These are phyloP conservation scores for Cyclotella distinguenda DNA, from an alignment of 108 stramenopile genomes.

Conservation along the genomic window DNA sequence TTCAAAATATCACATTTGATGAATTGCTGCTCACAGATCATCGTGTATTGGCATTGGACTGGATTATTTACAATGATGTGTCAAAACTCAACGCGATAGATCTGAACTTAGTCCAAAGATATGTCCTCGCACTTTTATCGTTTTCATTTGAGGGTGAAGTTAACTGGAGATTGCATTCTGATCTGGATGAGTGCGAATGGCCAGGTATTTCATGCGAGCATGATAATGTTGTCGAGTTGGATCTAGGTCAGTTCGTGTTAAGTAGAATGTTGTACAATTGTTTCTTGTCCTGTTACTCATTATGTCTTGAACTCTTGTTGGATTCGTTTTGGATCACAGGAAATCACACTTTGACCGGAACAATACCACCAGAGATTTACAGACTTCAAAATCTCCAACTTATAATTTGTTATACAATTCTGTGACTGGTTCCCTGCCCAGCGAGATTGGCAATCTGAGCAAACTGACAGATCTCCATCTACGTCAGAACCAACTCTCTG, in stretches of 20 bases:
- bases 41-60: neutral
- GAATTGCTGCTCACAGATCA: neutral
- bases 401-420: neutral
- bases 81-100: neutral
- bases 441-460: conserved; percentile 32
- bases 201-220: neutral
- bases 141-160: neutral
- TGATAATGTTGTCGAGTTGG: neutral
- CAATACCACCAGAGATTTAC: conserved; percentile 2
- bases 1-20: neutral
- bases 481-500: conserved; percentile 27
- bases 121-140: neutral
- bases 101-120: conserved; percentile 1
- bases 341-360: neutral
- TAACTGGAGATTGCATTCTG: conserved; percentile 1
- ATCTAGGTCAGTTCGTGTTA: neutral
- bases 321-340: neutral
- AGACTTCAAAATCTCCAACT: neutral
- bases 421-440: conserved; percentile 18
- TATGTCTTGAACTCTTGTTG: neutral
- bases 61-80: neutral
- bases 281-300: neutral
- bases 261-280: neutral
- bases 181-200: neutral
- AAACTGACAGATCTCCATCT: conserved; percentile 12